phyloP scores from a whole-genome alignment of 1,284 basidiomycete genomes.

The Lentinula novae-zelandiae region DNA sequence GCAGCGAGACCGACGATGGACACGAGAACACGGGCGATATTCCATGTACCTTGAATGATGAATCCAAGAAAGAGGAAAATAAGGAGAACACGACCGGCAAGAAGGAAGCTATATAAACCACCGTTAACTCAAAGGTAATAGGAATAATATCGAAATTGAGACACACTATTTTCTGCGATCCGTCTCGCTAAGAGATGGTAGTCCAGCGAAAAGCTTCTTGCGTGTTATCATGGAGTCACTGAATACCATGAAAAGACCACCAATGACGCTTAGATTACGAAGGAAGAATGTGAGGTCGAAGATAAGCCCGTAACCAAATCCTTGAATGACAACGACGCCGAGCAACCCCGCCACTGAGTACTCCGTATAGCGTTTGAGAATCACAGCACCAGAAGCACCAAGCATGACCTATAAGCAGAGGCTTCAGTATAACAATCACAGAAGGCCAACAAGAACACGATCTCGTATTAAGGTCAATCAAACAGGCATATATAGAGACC shows the following conservation, averaged over 20 bases:
- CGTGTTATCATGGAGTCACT: constrained; percentile 89
- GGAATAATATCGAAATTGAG: neutral
- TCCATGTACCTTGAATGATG: constrained; percentile 93
- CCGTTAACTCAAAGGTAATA: constrained; percentile 5
- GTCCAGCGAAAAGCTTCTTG: constrained; percentile 88
- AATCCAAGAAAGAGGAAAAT: constrained; percentile 99
- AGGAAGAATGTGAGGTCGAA: constrained; percentile 99
- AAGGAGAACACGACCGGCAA: constrained; percentile 94
- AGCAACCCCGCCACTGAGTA: constrained; percentile 88
- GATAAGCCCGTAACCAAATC: constrained; percentile 91
- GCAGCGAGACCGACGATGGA: constrained; percentile 89
- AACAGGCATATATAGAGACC: neutral
- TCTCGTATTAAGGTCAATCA: neutral
- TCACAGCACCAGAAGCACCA: constrained; percentile 82
- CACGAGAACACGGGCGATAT: constrained; percentile 79
- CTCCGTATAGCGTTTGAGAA: constrained; percentile 86
- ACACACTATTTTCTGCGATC: constrained; percentile 95
- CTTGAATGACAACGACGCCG: constrained; percentile 91
- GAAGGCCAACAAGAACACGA: neutral
- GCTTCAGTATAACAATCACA: constrained; percentile 8
- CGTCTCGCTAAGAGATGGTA: constrained; percentile 89
- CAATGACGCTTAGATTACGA: constrained; percentile 89
- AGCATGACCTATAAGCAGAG: constrained; percentile 74
- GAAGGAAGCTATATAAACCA: constrained; percentile 65
- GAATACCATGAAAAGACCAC: constrained; percentile 96